Evolutionary conservation across 108 stramenopile species (phyloP).

Genomic region (Pseudonitzschia delicatissima): DNA sequence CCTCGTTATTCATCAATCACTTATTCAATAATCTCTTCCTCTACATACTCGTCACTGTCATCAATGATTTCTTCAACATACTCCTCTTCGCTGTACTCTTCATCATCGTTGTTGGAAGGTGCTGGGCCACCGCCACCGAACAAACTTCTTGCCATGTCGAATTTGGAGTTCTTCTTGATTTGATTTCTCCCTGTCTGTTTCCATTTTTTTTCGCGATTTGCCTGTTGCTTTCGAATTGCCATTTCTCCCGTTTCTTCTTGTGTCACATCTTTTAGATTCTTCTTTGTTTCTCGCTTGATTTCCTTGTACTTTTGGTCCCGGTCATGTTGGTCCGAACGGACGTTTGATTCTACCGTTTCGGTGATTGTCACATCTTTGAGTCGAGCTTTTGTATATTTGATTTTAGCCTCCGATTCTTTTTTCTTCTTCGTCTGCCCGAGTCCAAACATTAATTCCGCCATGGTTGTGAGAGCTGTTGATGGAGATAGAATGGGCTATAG

Average conservation of each 20-base stretch:
- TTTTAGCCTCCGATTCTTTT: slow-evolving; percentile 26
- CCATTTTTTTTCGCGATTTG: slow-evolving; percentile 25
- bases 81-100: slow-evolving; percentile 1
- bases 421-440: slow-evolving; percentile 41
- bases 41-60: slow-evolving; percentile 15
- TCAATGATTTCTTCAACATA: slow-evolving; percentile 8
- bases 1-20: slow-evolving; percentile 18
- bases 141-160: slow-evolving; percentile 32
- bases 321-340: slow-evolving; percentile 13
- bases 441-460: slow-evolving; percentile 37
- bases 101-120: not conserved
- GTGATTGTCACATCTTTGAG: slow-evolving; percentile 30
- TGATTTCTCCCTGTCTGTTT: slow-evolving; percentile 29
- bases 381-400: slow-evolving; percentile 20
- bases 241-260: slow-evolving; percentile 23
- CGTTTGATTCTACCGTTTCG: slow-evolving; percentile 27
- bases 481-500: too few species aligned
- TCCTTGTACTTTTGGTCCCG: slow-evolving; percentile 8
- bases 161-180: slow-evolving; percentile 28
- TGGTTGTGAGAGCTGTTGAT: slow-evolving; percentile 4
- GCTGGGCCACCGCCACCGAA: slow-evolving; percentile 30
- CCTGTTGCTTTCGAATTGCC: slow-evolving; percentile 25
- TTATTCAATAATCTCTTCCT: too few species aligned
- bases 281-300: not conserved
- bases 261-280: slow-evolving; percentile 29